A percentile compares a stretch with the other conserved stretches of the same genome.
phyloP scores from a whole-genome alignment of 768 basidiomycete species.

The Chalciporus sphaerocephalus region DNA sequence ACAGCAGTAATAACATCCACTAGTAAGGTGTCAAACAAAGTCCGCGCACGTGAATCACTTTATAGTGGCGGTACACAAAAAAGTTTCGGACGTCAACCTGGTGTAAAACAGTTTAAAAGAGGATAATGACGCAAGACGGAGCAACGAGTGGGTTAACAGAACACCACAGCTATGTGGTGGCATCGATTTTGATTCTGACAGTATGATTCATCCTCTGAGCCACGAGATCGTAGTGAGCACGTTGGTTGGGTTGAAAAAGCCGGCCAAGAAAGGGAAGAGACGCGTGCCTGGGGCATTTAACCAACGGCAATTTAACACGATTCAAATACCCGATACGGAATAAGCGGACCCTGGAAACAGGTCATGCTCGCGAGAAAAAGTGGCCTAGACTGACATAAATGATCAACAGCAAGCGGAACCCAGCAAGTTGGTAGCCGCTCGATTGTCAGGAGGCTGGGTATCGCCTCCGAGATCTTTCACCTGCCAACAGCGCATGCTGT shows the following conservation, averaged over 20 bases:
- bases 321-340: constrained; percentile 21
- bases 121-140: constrained; percentile 12
- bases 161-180: constrained; percentile 5
- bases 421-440: constrained; percentile 29
- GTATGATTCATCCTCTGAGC: constrained; percentile 18
- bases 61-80: neutral
- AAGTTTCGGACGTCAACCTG: too few species aligned
- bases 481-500: constrained; percentile 28
- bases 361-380: constrained; percentile 23
- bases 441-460: constrained; percentile 30
- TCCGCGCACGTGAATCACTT: constrained; percentile 2
- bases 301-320: constrained; percentile 26
- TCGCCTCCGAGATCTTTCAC: constrained; percentile 34
- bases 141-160: constrained; percentile 13
- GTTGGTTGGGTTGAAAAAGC: constrained; percentile 6
- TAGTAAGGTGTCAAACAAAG: neutral
- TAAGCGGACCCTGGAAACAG: constrained; percentile 33
- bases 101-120: too few species aligned
- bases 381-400: constrained; percentile 26
- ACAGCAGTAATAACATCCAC: neutral
- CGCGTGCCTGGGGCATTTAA: constrained; percentile 18
- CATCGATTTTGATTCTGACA: constrained; percentile 30
- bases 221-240: constrained; percentile 9
- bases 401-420: constrained; percentile 27
- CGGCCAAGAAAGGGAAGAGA: constrained; percentile 19